Evolutionary conservation across 2,329 filamentous ascomycete genomes (phyloP).

Genomic region (Zymoseptoria pseudotritici): DNA sequence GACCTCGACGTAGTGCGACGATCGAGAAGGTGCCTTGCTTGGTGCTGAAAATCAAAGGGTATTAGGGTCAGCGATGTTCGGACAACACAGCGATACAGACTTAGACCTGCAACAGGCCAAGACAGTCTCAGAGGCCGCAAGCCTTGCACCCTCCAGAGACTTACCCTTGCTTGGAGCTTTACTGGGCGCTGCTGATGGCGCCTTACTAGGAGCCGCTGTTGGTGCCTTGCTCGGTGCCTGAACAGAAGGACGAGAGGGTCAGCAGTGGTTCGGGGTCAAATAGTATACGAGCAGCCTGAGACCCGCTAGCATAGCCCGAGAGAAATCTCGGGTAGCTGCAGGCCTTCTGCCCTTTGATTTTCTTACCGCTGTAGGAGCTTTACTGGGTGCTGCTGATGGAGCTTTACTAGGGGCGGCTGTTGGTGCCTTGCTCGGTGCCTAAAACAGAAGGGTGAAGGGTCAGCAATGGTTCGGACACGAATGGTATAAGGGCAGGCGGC

Average conservation of each 20-base stretch:
- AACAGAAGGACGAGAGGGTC: no score
- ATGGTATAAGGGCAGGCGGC: no score
- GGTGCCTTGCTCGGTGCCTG: conserved; percentile 3
- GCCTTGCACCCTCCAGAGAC: no score
- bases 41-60: not conserved
- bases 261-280: not conserved
- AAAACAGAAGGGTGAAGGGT: no score
- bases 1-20: conserved; percentile 41
- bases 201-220: conserved; percentile 7
- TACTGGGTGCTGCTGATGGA: conserved; percentile 22
- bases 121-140: no score
- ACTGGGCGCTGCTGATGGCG: conserved; percentile 20
- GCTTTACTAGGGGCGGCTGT: conserved; percentile 8
- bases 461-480: not conserved
- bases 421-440: conserved; percentile 10
- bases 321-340: no score
- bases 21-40: conserved; percentile 8
- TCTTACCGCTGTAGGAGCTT: conserved; percentile 6
- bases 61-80: no score
- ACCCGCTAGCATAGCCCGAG: no score
- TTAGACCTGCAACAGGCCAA: no score
- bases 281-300: no score
- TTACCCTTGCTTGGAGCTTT: conserved; percentile 3
- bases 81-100: no score
- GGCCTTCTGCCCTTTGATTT: no score